Base-by-base conservation (phyloP, 2,329 filamentous ascomycete species). In the Sphaerostilbella broomeana region DNA sequence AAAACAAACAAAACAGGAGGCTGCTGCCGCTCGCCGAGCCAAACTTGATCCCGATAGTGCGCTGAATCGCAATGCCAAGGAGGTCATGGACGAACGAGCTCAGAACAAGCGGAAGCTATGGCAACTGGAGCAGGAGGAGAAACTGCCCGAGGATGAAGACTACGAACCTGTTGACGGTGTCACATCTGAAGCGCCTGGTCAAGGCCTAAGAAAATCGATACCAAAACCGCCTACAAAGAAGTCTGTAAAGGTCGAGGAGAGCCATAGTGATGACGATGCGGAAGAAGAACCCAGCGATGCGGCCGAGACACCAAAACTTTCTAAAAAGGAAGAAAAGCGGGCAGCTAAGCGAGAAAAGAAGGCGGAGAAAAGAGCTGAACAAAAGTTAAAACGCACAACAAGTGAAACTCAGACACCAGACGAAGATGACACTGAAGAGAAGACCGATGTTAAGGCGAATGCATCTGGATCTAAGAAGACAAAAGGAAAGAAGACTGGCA, bases 1-100 rank as follows among this genome's bases (percentile, higher is more conserved):
- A 67, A 97, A 97, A 70, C 89, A 97, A 67, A 90, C 87, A 35
- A 95, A 94, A 60, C 84, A 87, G 61, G 77, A 95, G 62, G 86
- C 86, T 44, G 78, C 79, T 46, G 81, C 84, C 50, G 85, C 87
- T 40, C 88, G 88, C 66, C 77, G 82, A 57, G 86, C 84, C 44
- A 97, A 95, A 67, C 75, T 97, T 27, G 86, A 97, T 55, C 89
- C 92, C 18, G 86, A 90, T 50, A 88, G 87, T 56, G 81, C 83
- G 46, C 60, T 74, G 49, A 92, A 94, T 69, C 70, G 68, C 48
- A 92, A 80, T 49, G 90, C 88, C 45, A 90, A 94, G 61, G 89
- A 97, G 61, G 79, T 95, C 46, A 83, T 94, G 78, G 87, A 94
- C 51, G 89, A 94, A 57, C 69, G 75, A 39, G 77, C 74, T 29